Evolutionary conservation across 1,284 basidiomycete genomes (phyloP).

Genomic region (Moesziomyces globuligerus): DNA sequence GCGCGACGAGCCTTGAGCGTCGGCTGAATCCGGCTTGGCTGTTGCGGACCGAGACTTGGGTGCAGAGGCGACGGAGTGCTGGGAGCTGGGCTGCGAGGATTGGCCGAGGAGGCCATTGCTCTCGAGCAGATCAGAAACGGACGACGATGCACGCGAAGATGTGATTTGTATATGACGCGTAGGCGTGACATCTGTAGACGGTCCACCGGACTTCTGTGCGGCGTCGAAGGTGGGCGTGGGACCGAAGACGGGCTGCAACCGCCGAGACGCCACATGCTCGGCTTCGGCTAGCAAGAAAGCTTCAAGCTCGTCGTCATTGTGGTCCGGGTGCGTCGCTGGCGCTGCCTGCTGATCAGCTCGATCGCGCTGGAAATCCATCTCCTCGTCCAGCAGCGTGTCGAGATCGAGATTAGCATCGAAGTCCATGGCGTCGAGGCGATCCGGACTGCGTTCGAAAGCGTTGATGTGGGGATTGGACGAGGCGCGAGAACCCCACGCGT

Average conservation of each 20-base stretch:
- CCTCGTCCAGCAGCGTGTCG: conserved; percentile 40
- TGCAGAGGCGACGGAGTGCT: conserved; percentile 10
- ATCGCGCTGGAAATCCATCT: conserved; percentile 11
- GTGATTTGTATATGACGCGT: not conserved
- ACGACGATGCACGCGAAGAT: conserved; percentile 15
- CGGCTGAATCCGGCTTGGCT: conserved; percentile 9
- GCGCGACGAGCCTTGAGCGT: conserved; percentile 16
- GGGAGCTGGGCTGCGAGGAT: conserved; percentile 31
- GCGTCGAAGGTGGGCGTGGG: conserved; percentile 5
- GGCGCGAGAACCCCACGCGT: conserved; percentile 26
- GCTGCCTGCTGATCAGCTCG: not conserved
- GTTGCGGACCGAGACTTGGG: conserved; percentile 5
- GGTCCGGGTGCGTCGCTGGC: not conserved
- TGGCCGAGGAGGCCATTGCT: conserved; percentile 39
- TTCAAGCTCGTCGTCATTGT: conserved; percentile 38
- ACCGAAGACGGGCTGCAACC: not conserved
- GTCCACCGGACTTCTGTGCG: not conserved
- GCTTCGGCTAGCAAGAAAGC: conserved; percentile 31
- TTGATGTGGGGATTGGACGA: conserved; percentile 6
- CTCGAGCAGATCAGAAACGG: conserved; percentile 26
- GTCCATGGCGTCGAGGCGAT: conserved; percentile 20
- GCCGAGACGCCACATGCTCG: conserved; percentile 6
- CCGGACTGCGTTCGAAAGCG: conserved; percentile 3
- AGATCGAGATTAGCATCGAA: conserved; percentile 36
- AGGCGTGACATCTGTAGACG: not conserved